These are phyloP conservation scores for Mortierella alpina DNA, from an alignment of 192 early-diverging fungal genomes.

Conservation along the genomic window DNA sequence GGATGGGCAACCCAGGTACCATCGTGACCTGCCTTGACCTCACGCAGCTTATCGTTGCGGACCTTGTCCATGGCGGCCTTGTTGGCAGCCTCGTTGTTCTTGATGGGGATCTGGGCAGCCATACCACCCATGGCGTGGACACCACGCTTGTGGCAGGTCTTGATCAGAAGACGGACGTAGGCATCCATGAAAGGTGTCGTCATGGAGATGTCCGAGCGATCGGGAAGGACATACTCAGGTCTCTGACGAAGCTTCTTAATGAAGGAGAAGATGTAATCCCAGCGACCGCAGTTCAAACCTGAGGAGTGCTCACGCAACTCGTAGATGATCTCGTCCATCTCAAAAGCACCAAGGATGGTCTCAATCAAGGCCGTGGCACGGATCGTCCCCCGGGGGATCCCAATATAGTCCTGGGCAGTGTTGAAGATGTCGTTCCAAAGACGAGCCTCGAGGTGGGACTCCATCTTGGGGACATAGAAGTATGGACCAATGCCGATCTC, in stretches of 20 bases:
- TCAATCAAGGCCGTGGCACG: constrained; percentile 97
- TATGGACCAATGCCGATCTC: constrained; percentile 92
- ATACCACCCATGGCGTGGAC: constrained; percentile 99
- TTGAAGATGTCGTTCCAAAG: constrained; percentile 99
- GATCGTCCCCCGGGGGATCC: constrained; percentile 93
- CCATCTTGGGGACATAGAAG: constrained; percentile 99
- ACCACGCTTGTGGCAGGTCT: constrained; percentile 97
- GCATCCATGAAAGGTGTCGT: constrained; percentile 97
- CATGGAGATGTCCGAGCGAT: constrained; percentile 92
- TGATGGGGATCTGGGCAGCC: constrained; percentile 98
- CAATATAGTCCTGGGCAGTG: constrained; percentile 88
- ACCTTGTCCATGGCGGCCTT: constrained; percentile 91
- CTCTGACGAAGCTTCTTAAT: constrained; percentile 97
- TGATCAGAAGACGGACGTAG: constrained; percentile 94
- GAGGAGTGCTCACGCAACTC: constrained; percentile 98
- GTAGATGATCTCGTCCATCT: constrained; percentile 99
- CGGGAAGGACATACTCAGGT: constrained; percentile 87
- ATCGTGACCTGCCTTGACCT: constrained; percentile 95
- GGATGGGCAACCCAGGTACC: constrained; percentile 98
- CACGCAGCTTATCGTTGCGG: constrained; percentile 91
- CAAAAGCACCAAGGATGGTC: constrained; percentile 94
- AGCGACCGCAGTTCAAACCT: constrained; percentile 97
- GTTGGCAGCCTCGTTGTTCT: constrained; percentile 90
- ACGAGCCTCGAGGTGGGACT: constrained; percentile 94
- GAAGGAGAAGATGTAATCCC: constrained; percentile 99